Conservation (phyloP, 2,329 filamentous ascomycete species). For the Lachnellula subtilissima region DNA sequence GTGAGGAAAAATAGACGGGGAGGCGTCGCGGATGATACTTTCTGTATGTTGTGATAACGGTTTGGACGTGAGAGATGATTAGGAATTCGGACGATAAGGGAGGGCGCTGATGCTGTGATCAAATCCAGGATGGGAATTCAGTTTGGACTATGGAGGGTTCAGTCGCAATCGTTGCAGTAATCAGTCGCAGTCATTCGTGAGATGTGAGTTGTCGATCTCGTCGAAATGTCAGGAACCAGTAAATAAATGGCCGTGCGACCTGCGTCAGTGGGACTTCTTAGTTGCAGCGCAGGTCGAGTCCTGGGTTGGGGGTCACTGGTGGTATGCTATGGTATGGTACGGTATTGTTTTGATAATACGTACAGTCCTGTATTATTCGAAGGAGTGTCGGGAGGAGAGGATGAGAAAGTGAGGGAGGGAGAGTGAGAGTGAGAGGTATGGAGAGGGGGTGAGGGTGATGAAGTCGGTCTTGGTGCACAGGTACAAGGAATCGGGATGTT, state of each 20-base stretch:
- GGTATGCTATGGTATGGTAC: background rate
- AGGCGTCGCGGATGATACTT: background rate
- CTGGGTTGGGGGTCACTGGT: too few relatives aligned
- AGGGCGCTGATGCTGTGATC: background rate
- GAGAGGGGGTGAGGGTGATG: background rate
- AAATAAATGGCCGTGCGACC: conserved; percentile 17
- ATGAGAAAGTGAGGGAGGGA: background rate
- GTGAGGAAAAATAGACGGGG: conserved; percentile 4
- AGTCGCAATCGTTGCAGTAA: background rate
- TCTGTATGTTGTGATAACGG: background rate
- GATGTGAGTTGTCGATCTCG: conserved; percentile 20
- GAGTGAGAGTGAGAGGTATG: background rate
- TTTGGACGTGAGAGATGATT: conserved; percentile 2
- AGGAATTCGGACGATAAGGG: conserved; percentile 2
- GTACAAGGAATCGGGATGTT: too few relatives aligned
- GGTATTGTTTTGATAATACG: background rate
- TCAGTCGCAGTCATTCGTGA: conserved; percentile 10
- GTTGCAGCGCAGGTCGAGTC: background rate
- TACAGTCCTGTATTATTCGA: conserved; percentile 9
- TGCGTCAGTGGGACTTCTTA: conserved; percentile 5
- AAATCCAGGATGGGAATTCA: too few relatives aligned
- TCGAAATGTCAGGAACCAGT: conserved; percentile 12
- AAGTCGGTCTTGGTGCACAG: too few relatives aligned
- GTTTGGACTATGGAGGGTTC: background rate
- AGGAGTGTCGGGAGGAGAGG: conserved; percentile 8